Evolutionary conservation across 2,329 filamentous ascomycete genomes (phyloP).

Genomic region (Fusarium pininemorale): DNA sequence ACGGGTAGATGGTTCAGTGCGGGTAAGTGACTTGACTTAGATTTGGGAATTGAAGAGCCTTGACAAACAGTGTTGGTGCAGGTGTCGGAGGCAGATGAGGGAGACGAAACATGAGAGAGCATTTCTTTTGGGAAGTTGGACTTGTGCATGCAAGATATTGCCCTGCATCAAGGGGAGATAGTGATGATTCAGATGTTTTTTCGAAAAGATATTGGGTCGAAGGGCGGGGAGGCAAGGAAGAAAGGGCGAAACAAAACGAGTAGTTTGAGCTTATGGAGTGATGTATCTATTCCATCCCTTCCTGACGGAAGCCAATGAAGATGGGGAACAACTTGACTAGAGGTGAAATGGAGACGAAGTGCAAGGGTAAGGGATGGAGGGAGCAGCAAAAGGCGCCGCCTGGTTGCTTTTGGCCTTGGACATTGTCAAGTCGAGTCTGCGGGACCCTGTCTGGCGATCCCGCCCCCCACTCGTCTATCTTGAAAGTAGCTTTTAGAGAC

Average conservation of each 20-base stretch:
- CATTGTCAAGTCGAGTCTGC: conserved; percentile 35
- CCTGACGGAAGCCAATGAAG: conserved; percentile 27
- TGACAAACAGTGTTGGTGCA: conserved; percentile 36
- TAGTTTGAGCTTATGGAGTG: conserved; percentile 34
- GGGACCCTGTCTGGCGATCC: conserved; percentile 39
- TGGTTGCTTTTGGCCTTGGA: conserved; percentile 42
- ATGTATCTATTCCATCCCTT: conserved; percentile 38
- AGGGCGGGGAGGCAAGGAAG: conserved; percentile 35
- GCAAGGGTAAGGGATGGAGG: conserved; percentile 28
- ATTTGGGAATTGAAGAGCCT: conserved; percentile 45
- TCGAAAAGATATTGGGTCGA: conserved; percentile 22
- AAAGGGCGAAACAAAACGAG: conserved; percentile 28
- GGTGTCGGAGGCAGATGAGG: conserved; percentile 38
- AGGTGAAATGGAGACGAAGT: conserved; percentile 18
- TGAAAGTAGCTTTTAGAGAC: conserved; percentile 27
- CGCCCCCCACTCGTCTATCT: conserved; percentile 41
- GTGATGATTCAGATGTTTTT: conserved; percentile 40
- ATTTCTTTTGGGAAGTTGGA: conserved; percentile 48
- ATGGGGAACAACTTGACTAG: conserved; percentile 17
- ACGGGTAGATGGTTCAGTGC: conserved; percentile 33
- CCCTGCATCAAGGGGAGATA: conserved; percentile 42
- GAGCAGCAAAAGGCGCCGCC: conserved; percentile 28
- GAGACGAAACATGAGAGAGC: conserved; percentile 42
- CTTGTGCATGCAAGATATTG: conserved; percentile 46
- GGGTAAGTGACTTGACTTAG: conserved; percentile 39